These are phyloP conservation scores for Aspergillus heteromorphus DNA, from an alignment of 495 filamentous ascomycete genomes.

Conservation along the genomic window DNA sequence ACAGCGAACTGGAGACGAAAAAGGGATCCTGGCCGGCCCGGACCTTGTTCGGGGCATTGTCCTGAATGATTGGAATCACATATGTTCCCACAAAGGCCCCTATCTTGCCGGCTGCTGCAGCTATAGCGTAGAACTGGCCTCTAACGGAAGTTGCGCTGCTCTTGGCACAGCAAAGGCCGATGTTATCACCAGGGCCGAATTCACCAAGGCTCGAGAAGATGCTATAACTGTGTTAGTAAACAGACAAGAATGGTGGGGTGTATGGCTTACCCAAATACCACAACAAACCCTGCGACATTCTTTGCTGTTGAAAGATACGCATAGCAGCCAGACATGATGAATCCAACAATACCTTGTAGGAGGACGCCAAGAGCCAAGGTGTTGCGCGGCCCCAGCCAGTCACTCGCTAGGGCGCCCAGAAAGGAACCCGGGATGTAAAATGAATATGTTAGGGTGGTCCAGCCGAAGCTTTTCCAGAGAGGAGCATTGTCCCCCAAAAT, in stretches of 20 bases:
- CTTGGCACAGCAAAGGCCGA: constrained; percentile 81
- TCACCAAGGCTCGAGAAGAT: constrained; percentile 83
- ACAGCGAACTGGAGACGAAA: constrained; percentile 62
- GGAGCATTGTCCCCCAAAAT: constrained; percentile 53
- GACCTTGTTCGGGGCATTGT: constrained; percentile 54
- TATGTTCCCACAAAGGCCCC: constrained; percentile 89
- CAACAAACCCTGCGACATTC: constrained; percentile 70
- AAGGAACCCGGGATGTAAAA: constrained; percentile 84
- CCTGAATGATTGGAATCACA: constrained; percentile 67
- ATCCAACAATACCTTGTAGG: constrained; percentile 71
- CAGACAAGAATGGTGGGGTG: not conserved
- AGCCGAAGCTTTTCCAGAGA: constrained; percentile 73
- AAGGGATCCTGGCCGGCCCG: constrained; percentile 74
- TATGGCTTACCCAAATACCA: constrained; percentile 56
- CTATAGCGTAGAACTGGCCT: constrained; percentile 88
- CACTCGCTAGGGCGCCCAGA: constrained; percentile 66
- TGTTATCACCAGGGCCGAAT: constrained; percentile 85
- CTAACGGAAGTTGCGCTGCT: constrained; percentile 80
- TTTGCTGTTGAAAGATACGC: constrained; percentile 50
- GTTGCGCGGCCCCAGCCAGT: constrained; percentile 69
- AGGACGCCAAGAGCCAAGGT: constrained; percentile 63
- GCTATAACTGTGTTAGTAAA: constrained; percentile 26
- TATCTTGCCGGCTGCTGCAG: constrained; percentile 79
- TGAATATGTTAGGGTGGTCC: constrained; percentile 76
- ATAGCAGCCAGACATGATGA: constrained; percentile 81